Base-by-base conservation (phyloP, 1,284 basidiomycete genomes). In the Ganoderma sp. region DNA sequence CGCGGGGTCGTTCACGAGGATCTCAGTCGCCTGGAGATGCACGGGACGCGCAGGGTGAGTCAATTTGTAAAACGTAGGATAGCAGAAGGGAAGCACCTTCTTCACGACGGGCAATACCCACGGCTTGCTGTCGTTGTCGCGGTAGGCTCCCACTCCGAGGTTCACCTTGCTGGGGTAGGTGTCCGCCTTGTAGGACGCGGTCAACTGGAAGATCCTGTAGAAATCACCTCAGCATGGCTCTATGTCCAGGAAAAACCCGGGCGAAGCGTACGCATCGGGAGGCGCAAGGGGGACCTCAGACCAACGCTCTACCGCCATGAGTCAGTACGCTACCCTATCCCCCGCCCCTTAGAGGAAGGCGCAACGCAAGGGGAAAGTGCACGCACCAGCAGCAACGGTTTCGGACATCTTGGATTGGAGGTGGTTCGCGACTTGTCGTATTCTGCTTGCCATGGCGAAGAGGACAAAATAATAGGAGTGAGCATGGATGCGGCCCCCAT, bases 101-200 rank as follows among this genome's bases (percentile, higher is more conserved):
- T 90, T 91, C 15, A 97, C 92, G 41, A 95, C 94, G 25, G 96
- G 96, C n/a, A 97, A 88, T 25, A 97, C 88, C 90, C 95, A 98
- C 2, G 96, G 90, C 80, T 92, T 95, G 76, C 87, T 89, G 74
- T 92, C 81, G 75, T 97, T 88, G 76, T 97, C 95, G 67, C 95
- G 85, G 79, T 97, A 97, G 1, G 96, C 95, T 57, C 94, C 93
- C 39, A 97, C 90, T 59, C 96, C 94, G 22, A 99, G 86, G 81
- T 99, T 98, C 78, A 98, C 86, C 84, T 99, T 99, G 73, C 92
- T 83, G 9, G 88, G 84, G 79, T 87, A 88, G 1, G 86, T 79
- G 79, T 99, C 96, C 42, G 90, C 89, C 78, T 97, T 95, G 87
- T 90, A 97, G 0, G 93, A 89, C 2, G 92, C 90, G 0, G 94